Percentiles rank a stretch among this genome's conserved stretches.
Conservation (phyloP, 805 yeast species). For the Teunomyces aglyptinius region DNA sequence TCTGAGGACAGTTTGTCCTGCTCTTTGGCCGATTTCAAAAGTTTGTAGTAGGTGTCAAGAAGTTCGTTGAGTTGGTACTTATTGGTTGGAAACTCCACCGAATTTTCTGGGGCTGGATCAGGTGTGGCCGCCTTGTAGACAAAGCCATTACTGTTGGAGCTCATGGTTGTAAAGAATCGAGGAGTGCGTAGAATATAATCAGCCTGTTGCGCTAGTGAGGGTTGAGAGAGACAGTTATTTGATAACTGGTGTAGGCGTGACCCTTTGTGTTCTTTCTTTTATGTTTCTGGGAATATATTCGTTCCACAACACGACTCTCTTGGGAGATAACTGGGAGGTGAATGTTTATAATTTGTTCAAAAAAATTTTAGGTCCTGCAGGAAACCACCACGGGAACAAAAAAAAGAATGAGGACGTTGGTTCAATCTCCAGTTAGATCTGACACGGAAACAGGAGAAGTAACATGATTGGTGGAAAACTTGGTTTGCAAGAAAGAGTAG, state of each 20-base stretch:
- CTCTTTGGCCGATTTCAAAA: slow-evolving; percentile 16
- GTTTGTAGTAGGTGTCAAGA: slow-evolving; percentile 25
- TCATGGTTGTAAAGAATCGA: neutral
- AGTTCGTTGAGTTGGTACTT: slow-evolving; percentile 25
- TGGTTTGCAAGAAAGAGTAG: too few relatives aligned
- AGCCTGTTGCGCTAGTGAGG: neutral
- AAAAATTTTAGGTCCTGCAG: slow-evolving; percentile 3
- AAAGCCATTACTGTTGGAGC: slow-evolving; percentile 1
- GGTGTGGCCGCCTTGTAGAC: slow-evolving; percentile 3
- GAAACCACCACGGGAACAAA: neutral
- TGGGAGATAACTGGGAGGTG: neutral
- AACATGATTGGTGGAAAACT: neutral
- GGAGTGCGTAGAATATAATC: neutral
- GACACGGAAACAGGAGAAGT: neutral
- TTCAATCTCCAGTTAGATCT: neutral
- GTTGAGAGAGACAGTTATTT: neutral
- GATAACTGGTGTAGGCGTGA: neutral
- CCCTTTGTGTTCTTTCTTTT: neutral
- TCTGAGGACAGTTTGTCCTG: slow-evolving; percentile 5
- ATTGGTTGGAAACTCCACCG: slow-evolving; percentile 17
- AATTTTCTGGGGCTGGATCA: neutral
- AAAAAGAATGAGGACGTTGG: neutral
- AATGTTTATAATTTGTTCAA: neutral
- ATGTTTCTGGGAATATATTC: neutral
- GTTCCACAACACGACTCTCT: neutral